phyloP scores from a whole-genome alignment of 2,329 filamentous ascomycete species.

The Cryphonectria japonica region DNA sequence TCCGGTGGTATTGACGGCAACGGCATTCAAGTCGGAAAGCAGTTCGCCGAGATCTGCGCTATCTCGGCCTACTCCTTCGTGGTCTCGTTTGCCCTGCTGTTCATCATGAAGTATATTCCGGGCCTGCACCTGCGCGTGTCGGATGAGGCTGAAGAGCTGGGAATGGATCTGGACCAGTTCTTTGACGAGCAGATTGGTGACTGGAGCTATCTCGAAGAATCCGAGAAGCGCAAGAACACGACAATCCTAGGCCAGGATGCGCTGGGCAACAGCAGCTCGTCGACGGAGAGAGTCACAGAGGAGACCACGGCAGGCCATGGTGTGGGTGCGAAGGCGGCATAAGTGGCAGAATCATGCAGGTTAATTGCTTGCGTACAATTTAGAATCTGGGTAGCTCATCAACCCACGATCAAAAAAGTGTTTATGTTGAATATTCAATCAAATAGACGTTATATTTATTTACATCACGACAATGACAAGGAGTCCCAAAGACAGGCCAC shows the following conservation, averaged over 20 bases:
- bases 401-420: no score
- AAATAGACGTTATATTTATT: no score
- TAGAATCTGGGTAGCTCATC: no score
- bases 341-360: no score
- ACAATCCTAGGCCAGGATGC: slow-evolving; percentile 16
- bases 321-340: slow-evolving; percentile 8
- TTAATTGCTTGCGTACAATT: not conserved
- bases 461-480: no score
- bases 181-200: slow-evolving; percentile 47
- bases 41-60: slow-evolving; percentile 60
- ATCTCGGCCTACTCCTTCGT: slow-evolving; percentile 60
- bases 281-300: slow-evolving; percentile 9
- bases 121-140: slow-evolving; percentile 58
- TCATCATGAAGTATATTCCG: slow-evolving; percentile 61
- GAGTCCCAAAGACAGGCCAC: no score
- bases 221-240: slow-evolving; percentile 26
- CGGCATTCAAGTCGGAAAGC: slow-evolving; percentile 59
- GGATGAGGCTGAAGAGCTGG: slow-evolving; percentile 58
- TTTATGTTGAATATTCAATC: no score
- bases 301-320: slow-evolving; percentile 8
- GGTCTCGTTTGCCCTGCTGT: slow-evolving; percentile 55
- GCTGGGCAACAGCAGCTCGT: slow-evolving; percentile 13
- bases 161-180: slow-evolving; percentile 56
- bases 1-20: slow-evolving; percentile 53
- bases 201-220: slow-evolving; percentile 36